Evolutionary conservation across 2,329 filamentous ascomycete genomes (phyloP), one percentile per base, ranked within the genome.

Genomic region (Dryadomyces quercivorus): DNA sequence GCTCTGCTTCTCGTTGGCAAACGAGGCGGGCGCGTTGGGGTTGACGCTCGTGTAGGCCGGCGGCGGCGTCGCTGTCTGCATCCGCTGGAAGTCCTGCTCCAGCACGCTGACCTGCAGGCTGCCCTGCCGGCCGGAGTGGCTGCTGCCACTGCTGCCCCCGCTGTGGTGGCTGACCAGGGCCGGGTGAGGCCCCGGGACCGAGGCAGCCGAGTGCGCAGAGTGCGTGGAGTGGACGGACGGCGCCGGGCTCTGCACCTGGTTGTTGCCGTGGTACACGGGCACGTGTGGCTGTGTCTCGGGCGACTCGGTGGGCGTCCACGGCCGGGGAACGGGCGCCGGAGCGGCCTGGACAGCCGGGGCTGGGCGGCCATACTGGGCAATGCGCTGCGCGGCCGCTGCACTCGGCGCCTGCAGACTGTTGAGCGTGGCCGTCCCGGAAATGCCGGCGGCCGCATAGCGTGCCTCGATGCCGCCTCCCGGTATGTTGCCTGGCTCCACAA

Each of bases 221-320:
- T 10, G 36, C 18, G 36, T 5, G 10, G 50, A 5, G 9, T 5
- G 36, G 16, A 21, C 10, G 10, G 22, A 83, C 80, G 69, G 87
- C 77, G 69, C 85, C 79, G 62, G 74, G 49, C 69, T 76, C 36
- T 76, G 68, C 6, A 91, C 82, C 58, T 87, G 83, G 59, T 84
- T 85, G 52, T 81, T 79, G 7, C 93, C 93, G 69, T 96, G 92
- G 62, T 96, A 97, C 1, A 95, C 86, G 0, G 87, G 90, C 0
- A 91, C 91, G 70, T 95, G 89, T 5, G 89, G 88, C 52, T 90
- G 85, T 58, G 84, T 85, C 36, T 89, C 90, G 1, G 91, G 90
- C 55, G 84, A 78, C 67, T 98, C 93, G 3, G 93, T 97, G 1
- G 93, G 93, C 10, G 92, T 97, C 93, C 92, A 97, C 34, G 91